These are phyloP conservation scores for Solanum bulbocastanum DNA, from an alignment of 257 asterid species.

Conservation along the genomic window DNA sequence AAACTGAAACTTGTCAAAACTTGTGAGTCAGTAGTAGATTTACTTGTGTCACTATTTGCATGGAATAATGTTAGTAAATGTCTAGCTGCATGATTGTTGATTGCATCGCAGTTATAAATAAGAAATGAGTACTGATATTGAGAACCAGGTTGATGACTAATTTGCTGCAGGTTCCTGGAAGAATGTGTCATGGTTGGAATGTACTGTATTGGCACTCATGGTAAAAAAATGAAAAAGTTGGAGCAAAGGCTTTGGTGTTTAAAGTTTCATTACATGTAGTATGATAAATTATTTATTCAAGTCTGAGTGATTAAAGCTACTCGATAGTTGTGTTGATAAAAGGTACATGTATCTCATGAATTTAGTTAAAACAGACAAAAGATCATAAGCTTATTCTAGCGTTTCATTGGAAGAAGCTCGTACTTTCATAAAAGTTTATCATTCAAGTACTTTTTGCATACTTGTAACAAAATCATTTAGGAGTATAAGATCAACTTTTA, in stretches of 20 bases:
- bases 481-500: background rate
- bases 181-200: background rate
- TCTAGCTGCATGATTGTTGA: background rate
- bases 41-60: background rate
- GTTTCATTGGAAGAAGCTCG: background rate
- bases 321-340: background rate
- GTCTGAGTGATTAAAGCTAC: background rate
- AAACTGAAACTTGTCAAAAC: background rate
- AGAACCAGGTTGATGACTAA: background rate
- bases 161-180: background rate
- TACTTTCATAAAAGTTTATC: background rate
- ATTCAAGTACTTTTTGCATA: background rate
- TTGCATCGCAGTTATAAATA: background rate
- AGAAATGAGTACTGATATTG: background rate
- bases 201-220: background rate
- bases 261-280: background rate
- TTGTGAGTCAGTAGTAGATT: background rate
- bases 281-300: no score
- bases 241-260: background rate
- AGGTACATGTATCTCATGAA: background rate
- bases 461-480: background rate
- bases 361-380: no score
- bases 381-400: no score
- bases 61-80: background rate
- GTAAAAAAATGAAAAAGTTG: background rate